A percentile compares a stretch with the other conserved stretches of the same genome.
Conservation (phyloP, 192 early-diverging fungal species). For the Gamsiella multidivaricata region DNA sequence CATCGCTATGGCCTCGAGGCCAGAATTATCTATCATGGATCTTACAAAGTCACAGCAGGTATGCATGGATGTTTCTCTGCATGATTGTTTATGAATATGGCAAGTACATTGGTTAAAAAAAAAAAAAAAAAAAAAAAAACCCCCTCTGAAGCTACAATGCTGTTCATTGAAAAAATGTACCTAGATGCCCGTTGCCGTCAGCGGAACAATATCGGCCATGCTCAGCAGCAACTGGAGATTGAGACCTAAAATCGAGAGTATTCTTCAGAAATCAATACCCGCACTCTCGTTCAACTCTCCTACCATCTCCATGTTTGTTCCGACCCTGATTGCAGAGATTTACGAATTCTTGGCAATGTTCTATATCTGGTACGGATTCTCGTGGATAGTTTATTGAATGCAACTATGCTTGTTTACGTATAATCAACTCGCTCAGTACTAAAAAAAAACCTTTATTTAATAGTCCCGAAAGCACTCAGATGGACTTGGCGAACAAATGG, state of each 20-base stretch:
- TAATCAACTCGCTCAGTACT: too few species aligned
- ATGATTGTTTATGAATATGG: too few species aligned
- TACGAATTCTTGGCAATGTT: constrained; percentile 68
- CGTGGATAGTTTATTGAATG: too few species aligned
- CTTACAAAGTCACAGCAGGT: constrained; percentile 30
- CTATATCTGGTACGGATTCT: constrained; percentile 55
- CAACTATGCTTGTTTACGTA: too few species aligned
- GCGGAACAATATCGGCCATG: constrained; percentile 55
- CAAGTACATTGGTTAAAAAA: too few species aligned
- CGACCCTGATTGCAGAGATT: constrained; percentile 61
- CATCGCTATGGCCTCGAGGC: constrained; percentile 29
- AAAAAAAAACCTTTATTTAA: background rate
- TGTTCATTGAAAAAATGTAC: background rate
- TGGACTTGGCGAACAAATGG: constrained; percentile 61
- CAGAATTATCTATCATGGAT: constrained; percentile 10
- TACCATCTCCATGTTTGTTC: constrained; percentile 57
- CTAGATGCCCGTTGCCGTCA: constrained; percentile 62
- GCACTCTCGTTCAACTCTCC: constrained; percentile 55
- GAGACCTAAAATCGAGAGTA: constrained; percentile 60
- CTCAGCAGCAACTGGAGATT: constrained; percentile 55
- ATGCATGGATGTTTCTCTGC: constrained; percentile 42
- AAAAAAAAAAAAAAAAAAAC: too few species aligned
- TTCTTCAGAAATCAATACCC: constrained; percentile 62
- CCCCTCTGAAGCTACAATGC: too few species aligned
- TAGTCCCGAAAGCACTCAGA: constrained; percentile 30